Evolutionary conservation across 257 asterid genomes (phyloP).

Genomic region (Fraxinus excelsior): DNA sequence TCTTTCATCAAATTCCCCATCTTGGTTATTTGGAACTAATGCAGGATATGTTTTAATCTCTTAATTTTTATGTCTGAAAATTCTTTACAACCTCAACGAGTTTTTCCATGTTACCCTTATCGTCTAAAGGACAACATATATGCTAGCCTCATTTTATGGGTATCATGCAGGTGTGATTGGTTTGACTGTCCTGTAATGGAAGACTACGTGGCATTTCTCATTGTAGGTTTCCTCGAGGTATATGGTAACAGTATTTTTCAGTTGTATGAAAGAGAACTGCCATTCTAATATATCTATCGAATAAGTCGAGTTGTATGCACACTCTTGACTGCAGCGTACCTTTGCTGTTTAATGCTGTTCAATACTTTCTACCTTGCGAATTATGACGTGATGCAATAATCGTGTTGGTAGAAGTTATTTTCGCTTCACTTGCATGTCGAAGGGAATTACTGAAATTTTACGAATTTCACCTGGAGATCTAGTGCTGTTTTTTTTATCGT

Average conservation of each 20-base stretch:
- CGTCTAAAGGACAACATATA: not conserved
- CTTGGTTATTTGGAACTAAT: too few relatives aligned
- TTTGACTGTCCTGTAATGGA: conserved; percentile 62
- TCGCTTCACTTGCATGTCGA: not conserved
- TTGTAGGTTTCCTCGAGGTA: conserved; percentile 33
- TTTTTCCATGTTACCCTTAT: not conserved
- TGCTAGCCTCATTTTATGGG: not conserved
- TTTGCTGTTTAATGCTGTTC: not conserved
- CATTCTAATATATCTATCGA: conserved; percentile 3
- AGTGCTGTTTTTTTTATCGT: too few relatives aligned
- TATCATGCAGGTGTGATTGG: conserved; percentile 72
- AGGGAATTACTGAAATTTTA: not conserved
- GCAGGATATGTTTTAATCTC: not conserved
- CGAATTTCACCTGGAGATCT: too few relatives aligned
- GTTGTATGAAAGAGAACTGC: conserved; percentile 17
- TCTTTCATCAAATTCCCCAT: not conserved
- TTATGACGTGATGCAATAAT: not conserved
- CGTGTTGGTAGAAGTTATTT: not conserved
- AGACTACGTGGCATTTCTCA: not conserved
- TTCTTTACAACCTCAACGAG: not conserved
- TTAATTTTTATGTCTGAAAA: too few relatives aligned
- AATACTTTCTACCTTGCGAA: not conserved
- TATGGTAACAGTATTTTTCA: conserved; percentile 16
- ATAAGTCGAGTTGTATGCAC: conserved; percentile 21
- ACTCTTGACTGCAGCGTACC: not conserved